phyloP scores from a whole-genome alignment of 139 green algal genomes.

The Asterochloris erici region DNA sequence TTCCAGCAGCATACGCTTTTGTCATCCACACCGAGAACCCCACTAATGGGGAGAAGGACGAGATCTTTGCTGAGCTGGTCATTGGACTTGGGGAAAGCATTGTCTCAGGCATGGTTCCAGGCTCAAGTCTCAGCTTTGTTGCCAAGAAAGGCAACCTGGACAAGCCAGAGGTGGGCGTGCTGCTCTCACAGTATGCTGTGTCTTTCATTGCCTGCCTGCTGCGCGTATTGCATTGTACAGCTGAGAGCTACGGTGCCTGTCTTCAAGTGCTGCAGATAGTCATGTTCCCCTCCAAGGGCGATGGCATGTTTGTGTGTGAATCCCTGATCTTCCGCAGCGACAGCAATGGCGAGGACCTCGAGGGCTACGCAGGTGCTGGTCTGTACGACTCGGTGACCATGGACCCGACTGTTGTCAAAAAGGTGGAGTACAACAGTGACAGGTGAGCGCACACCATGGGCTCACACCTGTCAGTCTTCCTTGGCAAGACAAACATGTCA shows the following conservation, averaged over 20 bases:
- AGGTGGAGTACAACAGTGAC: constrained; percentile 82
- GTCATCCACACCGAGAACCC: constrained; percentile 99
- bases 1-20: constrained; percentile 94
- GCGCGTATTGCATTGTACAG: background rate
- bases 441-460: background rate
- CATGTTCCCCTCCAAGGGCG: constrained; percentile 85
- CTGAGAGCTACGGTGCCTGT: background rate
- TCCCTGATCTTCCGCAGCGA: constrained; percentile 93
- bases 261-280: constrained; percentile 42
- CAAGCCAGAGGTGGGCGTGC: constrained; percentile 43
- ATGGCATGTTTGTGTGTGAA: constrained; percentile 87
- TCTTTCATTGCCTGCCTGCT: background rate
- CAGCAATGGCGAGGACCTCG: constrained; percentile 94
- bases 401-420: constrained; percentile 56
- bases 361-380: constrained; percentile 90
- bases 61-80: constrained; percentile 97
- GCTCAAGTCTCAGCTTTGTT: constrained; percentile 80
- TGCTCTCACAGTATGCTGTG: too few relatives aligned
- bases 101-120: constrained; percentile 90
- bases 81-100: constrained; percentile 93
- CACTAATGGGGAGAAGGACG: constrained; percentile 49
- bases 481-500: background rate
- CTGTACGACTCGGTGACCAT: constrained; percentile 95
- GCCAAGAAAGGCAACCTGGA: constrained; percentile 70
- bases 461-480: background rate